Evolutionary conservation across 148 eudicot species (phyloP).

Genomic region (Diospyros lotus): DNA sequence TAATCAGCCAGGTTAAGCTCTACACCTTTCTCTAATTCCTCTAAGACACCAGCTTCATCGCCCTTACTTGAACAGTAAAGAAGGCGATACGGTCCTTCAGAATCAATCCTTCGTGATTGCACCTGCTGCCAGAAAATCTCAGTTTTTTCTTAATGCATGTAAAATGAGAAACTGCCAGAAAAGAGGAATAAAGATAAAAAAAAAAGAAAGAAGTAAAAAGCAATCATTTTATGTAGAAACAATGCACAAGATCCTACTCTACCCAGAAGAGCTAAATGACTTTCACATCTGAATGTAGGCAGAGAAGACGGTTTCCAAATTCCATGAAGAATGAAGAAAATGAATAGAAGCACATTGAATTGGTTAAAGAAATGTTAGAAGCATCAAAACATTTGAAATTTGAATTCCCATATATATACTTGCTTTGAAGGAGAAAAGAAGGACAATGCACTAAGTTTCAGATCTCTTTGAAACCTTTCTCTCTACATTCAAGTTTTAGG

Average conservation of each 20-base stretch:
- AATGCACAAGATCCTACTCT: not conserved
- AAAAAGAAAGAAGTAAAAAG: not conserved
- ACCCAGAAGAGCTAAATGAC: not conserved
- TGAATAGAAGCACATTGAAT: not conserved
- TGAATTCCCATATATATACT: no score
- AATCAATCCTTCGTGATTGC: conserved; percentile 20
- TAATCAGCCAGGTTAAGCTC: conserved; percentile 36
- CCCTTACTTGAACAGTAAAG: conserved; percentile 40
- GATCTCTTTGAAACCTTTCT: no score
- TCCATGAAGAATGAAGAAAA: not conserved
- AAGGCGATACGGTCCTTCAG: conserved; percentile 37
- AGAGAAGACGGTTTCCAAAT: not conserved
- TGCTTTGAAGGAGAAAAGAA: no score
- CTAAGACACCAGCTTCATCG: conserved; percentile 32
- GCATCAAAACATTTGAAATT: not conserved
- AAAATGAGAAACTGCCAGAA: not conserved
- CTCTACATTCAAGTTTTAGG: not conserved
- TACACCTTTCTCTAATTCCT: conserved; percentile 37
- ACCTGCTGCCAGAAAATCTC: conserved; percentile 11
- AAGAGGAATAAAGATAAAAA: not conserved
- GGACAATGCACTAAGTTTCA: no score
- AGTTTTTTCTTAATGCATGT: not conserved
- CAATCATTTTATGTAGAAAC: not conserved
- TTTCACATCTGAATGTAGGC: not conserved
- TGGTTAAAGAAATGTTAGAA: not conserved